Base-by-base conservation (phyloP, 148 eudicot species). In the Oxyria digyna region DNA sequence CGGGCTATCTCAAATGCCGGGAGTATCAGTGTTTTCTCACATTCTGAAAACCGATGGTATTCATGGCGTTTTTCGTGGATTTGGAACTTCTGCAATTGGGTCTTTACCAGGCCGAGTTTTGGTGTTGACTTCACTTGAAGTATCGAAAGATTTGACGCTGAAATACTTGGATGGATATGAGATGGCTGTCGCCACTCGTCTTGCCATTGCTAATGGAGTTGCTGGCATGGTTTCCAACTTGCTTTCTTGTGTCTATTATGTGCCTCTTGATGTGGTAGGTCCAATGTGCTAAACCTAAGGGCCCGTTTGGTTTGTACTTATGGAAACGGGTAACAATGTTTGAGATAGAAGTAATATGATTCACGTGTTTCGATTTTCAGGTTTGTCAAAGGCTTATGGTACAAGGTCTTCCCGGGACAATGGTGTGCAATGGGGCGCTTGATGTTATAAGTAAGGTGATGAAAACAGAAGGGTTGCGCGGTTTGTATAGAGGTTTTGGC, bases 261-360 rank as follows among this genome's bases (percentile, higher is more conserved):
- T 89, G 62, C 96, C 92, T 55, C 68, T 89, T 65, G 96, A 89
- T 75, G 96, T 89, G 96, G 91, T 88, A 77, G 46, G 88, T 46
- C 18, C n/a, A 43, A 8, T 52, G 59, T 9, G 0, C 82, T 68
- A 65, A 23, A 23, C 3, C 15, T 52, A 24, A 12, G 5, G 23
- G 3, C 38, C 38, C 38, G 6, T 35, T 35, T 35, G 38, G 38
- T 2, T 35, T 35, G 6, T 3, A 35, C 6, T 35, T 2, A 35
- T 35, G 38, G 3, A 35, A 35, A n/a, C n/a, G n/a, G n/a, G n/a
- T n/a, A n/a, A n/a, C n/a, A n/a, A n/a, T n/a, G n/a, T n/a, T n/a
- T n/a, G n/a, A n/a, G n/a, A n/a, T n/a, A n/a, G 15, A 42, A 0
- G 50, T 45, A 18, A 49, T 9, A 26, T 3, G 42, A 0, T 74